A percentile compares a stretch with the other conserved stretches of the same genome.
These are phyloP conservation scores for Tothia fuscella DNA, from an alignment of 2,329 filamentous ascomycete species.

Conservation along the genomic window DNA sequence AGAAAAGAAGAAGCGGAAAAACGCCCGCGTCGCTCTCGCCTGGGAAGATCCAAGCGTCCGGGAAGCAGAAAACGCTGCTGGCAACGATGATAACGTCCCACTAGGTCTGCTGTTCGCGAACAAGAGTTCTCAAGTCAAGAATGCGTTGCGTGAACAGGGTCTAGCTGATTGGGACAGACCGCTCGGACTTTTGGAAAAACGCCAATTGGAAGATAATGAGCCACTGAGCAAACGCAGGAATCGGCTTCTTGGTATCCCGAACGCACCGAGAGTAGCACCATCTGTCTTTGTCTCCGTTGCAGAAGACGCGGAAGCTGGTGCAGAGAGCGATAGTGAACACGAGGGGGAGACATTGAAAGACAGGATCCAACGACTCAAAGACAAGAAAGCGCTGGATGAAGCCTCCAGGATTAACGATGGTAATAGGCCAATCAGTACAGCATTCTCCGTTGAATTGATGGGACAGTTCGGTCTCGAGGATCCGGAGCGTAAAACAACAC, in stretches of 20 bases:
- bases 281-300: neutral
- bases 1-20: slow-evolving; percentile 61
- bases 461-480: slow-evolving; percentile 44
- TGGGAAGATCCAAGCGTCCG: slow-evolving; percentile 61
- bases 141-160: slow-evolving; percentile 33
- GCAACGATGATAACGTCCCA: slow-evolving; percentile 67
- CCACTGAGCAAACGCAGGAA: slow-evolving; percentile 68
- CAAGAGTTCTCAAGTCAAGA: slow-evolving; percentile 40
- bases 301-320: slow-evolving; percentile 11
- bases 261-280: neutral
- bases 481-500: slow-evolving; percentile 14
- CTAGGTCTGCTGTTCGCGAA: slow-evolving; percentile 66
- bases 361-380: slow-evolving; percentile 52
- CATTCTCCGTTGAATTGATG: slow-evolving; percentile 59
- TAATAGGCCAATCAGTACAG: slow-evolving; percentile 44
- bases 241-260: slow-evolving; percentile 49
- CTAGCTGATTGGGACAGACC: slow-evolving; percentile 48
- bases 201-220: slow-evolving; percentile 85
- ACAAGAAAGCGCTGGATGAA: slow-evolving; percentile 37
- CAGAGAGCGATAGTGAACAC: slow-evolving; percentile 35
- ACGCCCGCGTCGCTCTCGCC: slow-evolving; percentile 70
- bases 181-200: slow-evolving; percentile 64
- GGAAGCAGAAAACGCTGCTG: slow-evolving; percentile 27
- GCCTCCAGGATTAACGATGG: neutral
- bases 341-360: slow-evolving; percentile 55